Conservation (phyloP, 441 rosid species). For the Populus hybrid region DNA sequence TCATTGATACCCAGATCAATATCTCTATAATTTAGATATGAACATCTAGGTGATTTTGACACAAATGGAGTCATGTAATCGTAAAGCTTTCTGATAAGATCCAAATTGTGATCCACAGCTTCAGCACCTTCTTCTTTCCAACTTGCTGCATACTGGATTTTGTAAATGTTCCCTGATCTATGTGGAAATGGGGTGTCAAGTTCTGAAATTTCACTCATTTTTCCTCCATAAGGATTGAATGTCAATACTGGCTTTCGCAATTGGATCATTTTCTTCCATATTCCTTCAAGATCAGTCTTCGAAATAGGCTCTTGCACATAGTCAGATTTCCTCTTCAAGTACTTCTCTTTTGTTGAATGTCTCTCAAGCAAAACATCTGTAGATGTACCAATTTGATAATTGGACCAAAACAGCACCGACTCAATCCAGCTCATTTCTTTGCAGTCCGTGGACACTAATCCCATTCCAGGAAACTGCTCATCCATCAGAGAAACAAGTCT, state of each 20-base stretch:
- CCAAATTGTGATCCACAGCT: conserved; percentile 14
- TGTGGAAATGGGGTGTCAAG: neutral
- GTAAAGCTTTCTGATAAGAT: conserved; percentile 43
- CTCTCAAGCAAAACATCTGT: neutral
- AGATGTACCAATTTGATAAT: neutral
- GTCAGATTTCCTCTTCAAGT: neutral
- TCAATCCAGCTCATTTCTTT: neutral
- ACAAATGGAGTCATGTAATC: conserved; percentile 52
- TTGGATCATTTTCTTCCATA: neutral
- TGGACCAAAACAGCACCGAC: neutral
- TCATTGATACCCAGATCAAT: conserved; percentile 35
- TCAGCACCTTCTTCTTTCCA: neutral
- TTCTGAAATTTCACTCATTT: neutral
- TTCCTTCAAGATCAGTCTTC: neutral
- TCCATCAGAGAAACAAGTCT: neutral
- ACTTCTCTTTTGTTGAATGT: neutral
- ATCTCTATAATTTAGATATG: conserved; percentile 65
- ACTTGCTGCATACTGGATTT: neutral
- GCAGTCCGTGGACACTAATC: neutral
- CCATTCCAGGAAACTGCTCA: neutral
- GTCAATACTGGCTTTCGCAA: neutral
- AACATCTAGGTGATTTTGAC: conserved; percentile 48
- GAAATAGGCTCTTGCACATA: neutral
- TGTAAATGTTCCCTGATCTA: neutral
- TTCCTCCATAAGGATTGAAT: neutral